These are phyloP conservation scores for Pichia nanzhaoensis DNA, from an alignment of 805 yeast genomes.

Conservation along the genomic window DNA sequence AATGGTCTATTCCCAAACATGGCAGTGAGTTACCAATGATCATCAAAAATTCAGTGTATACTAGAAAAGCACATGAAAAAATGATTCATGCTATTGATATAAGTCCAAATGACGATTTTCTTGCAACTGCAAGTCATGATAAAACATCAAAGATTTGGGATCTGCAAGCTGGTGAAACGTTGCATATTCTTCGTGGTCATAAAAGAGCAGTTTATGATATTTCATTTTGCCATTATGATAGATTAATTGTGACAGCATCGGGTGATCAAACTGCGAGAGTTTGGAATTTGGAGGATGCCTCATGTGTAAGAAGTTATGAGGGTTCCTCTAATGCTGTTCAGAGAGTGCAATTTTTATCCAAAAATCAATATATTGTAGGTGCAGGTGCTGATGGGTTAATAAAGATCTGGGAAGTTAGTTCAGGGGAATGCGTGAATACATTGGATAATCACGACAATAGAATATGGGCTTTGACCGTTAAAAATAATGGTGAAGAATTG, in stretches of 20 bases:
- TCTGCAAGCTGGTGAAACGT: constrained; percentile 73
- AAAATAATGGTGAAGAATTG: constrained; percentile 60
- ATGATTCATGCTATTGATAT: constrained; percentile 87
- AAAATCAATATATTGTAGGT: constrained; percentile 60
- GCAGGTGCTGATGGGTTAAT: constrained; percentile 94
- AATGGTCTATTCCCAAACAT: constrained; percentile 65
- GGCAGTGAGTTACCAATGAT: constrained; percentile 14
- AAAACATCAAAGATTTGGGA: constrained; percentile 90
- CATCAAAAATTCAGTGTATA: constrained; percentile 67
- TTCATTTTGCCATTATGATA: constrained; percentile 72
- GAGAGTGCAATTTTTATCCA: constrained; percentile 63
- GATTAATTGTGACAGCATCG: constrained; percentile 71
- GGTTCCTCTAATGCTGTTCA: constrained; percentile 94
- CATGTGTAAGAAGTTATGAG: constrained; percentile 78
- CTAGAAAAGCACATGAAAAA: constrained; percentile 94
- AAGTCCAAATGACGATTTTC: constrained; percentile 80
- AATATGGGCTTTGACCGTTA: constrained; percentile 80
- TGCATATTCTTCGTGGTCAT: constrained; percentile 84
- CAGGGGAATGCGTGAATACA: constrained; percentile 77
- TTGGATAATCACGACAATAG: constrained; percentile 88
- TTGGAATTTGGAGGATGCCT: constrained; percentile 78
- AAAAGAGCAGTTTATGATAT: constrained; percentile 94
- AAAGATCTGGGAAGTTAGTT: constrained; percentile 76
- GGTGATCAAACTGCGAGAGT: constrained; percentile 83
- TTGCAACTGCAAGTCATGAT: constrained; percentile 94